Conservation (phyloP, 1,139 yeast species). For the Blastobotrys indianensis region DNA sequence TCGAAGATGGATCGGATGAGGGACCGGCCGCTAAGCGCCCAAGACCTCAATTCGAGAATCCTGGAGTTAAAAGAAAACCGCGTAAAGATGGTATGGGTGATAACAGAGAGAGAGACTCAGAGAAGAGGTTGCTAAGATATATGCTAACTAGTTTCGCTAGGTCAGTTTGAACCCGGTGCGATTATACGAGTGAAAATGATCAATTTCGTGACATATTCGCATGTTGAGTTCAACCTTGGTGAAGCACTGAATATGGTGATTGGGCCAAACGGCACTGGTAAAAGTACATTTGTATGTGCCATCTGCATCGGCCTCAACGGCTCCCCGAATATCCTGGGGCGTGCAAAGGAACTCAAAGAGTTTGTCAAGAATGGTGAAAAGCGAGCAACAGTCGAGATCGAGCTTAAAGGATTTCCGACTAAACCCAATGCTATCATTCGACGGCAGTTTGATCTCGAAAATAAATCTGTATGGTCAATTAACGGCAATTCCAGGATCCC, state of each 20-base stretch:
- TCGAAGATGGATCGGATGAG: not conserved
- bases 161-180: constrained; percentile 48
- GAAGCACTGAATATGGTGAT: constrained; percentile 88
- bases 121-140: not conserved
- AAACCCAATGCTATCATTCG: constrained; percentile 37
- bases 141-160: constrained; percentile 6
- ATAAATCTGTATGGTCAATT: constrained; percentile 55
- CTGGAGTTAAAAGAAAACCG: not conserved
- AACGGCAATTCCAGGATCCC: constrained; percentile 39
- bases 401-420: constrained; percentile 45
- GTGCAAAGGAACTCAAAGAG: constrained; percentile 59
- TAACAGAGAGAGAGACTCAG: too few species aligned
- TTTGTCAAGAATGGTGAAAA: constrained; percentile 73
- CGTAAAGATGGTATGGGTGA: not conserved
- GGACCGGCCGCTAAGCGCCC: not conserved
- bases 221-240: constrained; percentile 71
- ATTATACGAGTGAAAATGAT: constrained; percentile 58
- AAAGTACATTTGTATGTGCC: constrained; percentile 90
- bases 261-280: constrained; percentile 97
- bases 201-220: constrained; percentile 78
- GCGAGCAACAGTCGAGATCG: constrained; percentile 54
- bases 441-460: constrained; percentile 37
- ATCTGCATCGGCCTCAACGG: constrained; percentile 89
- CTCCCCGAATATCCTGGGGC: constrained; percentile 68
- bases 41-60: not conserved